Conservation (phyloP, 108 stramenopile species). For the Hondaea fermentalgiana region DNA sequence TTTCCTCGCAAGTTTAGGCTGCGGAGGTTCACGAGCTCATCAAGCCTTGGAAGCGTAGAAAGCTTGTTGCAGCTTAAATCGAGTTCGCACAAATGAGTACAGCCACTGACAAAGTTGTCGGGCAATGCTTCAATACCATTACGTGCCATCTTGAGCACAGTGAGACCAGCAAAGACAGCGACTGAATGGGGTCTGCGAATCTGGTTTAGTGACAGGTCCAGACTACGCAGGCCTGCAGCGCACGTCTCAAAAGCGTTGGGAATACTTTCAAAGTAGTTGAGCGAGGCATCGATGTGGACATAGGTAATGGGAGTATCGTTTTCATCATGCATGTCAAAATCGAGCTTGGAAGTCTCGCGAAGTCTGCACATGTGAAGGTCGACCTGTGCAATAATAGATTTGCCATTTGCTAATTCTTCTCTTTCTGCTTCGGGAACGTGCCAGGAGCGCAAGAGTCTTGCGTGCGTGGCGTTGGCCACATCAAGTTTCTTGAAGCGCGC, state of each 20-base stretch:
- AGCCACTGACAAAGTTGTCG: background rate
- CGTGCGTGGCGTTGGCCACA: background rate
- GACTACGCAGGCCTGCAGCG: background rate
- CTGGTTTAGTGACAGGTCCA: background rate
- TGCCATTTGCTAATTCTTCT: background rate
- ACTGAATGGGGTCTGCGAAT: background rate
- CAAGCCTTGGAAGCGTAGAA: background rate
- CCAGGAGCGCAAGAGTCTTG: background rate
- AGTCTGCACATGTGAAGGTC: constrained; percentile 13
- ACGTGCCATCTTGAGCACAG: background rate
- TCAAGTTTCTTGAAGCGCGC: too few relatives aligned
- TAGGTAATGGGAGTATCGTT: background rate
- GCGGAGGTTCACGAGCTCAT: background rate
- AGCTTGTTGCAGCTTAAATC: constrained; percentile 5
- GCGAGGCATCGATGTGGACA: background rate
- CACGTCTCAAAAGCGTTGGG: background rate
- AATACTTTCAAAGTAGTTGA: background rate
- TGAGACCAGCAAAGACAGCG: background rate
- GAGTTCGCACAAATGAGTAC: background rate
- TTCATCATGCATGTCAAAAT: background rate
- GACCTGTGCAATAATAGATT: background rate
- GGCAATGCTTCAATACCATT: background rate
- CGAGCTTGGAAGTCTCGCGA: background rate
- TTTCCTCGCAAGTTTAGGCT: background rate
- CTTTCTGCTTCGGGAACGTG: background rate